Conservation (phyloP, 1,284 basidiomycete species). For the Wallemia hederae region DNA sequence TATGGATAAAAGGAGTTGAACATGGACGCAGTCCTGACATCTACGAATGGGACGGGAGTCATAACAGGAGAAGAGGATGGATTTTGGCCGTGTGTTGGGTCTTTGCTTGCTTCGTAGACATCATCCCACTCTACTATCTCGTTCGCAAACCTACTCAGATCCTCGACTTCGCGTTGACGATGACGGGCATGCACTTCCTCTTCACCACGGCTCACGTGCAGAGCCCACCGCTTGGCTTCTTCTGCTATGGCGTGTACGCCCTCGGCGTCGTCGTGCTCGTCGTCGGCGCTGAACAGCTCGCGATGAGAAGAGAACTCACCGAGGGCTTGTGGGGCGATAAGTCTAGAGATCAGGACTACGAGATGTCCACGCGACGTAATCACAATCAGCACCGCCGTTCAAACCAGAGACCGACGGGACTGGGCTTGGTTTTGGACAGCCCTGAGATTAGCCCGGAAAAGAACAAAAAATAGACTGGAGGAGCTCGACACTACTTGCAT, state of each 20-base stretch:
- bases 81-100: conserved; percentile 59
- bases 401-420: background rate
- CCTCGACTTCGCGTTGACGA: conserved; percentile 72
- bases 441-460: background rate
- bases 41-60: conserved; percentile 19
- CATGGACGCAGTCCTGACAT: background rate
- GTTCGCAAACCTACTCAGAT: conserved; percentile 73
- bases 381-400: background rate
- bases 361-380: background rate
- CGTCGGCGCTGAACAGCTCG: conserved; percentile 46
- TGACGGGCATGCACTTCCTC: conserved; percentile 65
- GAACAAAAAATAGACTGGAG: background rate
- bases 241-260: conserved; percentile 57
- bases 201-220: conserved; percentile 73
- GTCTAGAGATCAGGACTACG: background rate
- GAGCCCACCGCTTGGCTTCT: conserved; percentile 56
- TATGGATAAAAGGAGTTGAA: background rate
- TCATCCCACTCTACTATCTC: conserved; percentile 58
- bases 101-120: conserved; percentile 42
- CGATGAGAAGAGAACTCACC: background rate
- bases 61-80: conserved; percentile 56
- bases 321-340: background rate
- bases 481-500: no score
- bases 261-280: conserved; percentile 43
- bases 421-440: background rate